These are phyloP conservation scores for Boletus speciosus DNA, from an alignment of 768 basidiomycete genomes.

Conservation along the genomic window DNA sequence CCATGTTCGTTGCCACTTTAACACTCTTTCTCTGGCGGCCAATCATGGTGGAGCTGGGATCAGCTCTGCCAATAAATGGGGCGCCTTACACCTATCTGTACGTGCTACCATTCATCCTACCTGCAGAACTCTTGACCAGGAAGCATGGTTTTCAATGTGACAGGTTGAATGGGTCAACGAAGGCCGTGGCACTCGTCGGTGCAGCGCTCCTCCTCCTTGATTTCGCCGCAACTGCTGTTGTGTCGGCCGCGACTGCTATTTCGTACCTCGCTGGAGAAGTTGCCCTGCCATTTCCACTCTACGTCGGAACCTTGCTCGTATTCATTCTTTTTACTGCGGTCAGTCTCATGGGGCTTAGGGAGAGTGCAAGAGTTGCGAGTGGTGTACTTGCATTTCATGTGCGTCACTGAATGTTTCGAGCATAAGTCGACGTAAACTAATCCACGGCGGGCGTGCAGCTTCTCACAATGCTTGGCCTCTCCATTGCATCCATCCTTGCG, in stretches of 20 bases:
- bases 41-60: conserved; percentile 68
- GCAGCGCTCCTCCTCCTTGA: conserved; percentile 70
- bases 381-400: conserved; percentile 60
- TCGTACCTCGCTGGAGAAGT: conserved; percentile 67
- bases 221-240: conserved; percentile 63
- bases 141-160: neutral
- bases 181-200: conserved; percentile 58
- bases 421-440: neutral
- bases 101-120: conserved; percentile 12
- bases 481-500: conserved; percentile 45
- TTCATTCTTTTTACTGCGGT: conserved; percentile 51
- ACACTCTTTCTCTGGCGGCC: conserved; percentile 71
- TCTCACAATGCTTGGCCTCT: conserved; percentile 52
- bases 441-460: conserved; percentile 33
- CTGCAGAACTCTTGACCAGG: neutral
- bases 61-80: conserved; percentile 65
- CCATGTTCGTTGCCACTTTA: conserved; percentile 58
- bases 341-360: conserved; percentile 56
- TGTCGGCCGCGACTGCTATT: conserved; percentile 70
- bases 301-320: conserved; percentile 51
- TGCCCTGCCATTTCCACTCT: conserved; percentile 51
- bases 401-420: conserved; percentile 13
- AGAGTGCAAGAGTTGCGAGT: conserved; percentile 60
- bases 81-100: conserved; percentile 71
- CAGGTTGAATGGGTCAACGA: conserved; percentile 62